Conservation (phyloP, 768 basidiomycete species). For the Lactarius akahatsu region DNA sequence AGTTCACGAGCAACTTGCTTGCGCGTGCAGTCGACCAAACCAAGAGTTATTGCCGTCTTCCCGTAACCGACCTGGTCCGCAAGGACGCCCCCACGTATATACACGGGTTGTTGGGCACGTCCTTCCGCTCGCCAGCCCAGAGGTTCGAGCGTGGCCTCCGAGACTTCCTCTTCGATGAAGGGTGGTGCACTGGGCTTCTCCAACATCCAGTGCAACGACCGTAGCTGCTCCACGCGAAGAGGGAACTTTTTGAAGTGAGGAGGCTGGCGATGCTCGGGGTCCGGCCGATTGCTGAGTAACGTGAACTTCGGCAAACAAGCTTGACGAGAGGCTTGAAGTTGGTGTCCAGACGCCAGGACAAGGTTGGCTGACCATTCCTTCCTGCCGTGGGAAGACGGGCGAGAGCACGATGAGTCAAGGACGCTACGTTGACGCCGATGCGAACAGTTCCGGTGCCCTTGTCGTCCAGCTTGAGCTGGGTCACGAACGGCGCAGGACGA, state of each 20-base stretch:
- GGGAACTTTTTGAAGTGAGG: constrained; percentile 65
- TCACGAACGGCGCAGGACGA: constrained; percentile 83
- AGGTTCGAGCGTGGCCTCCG: constrained; percentile 82
- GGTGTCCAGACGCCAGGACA: constrained; percentile 84
- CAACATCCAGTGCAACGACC: constrained; percentile 93
- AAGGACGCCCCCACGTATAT: constrained; percentile 83
- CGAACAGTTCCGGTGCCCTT: constrained; percentile 67
- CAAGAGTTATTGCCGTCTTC: constrained; percentile 93
- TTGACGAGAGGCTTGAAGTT: constrained; percentile 67
- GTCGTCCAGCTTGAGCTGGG: constrained; percentile 70
- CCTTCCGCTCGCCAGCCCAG: constrained; percentile 96
- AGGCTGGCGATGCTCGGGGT: constrained; percentile 71
- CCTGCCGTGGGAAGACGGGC: constrained; percentile 64
- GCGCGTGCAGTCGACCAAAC: constrained; percentile 73
- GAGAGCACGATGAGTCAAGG: constrained; percentile 82
- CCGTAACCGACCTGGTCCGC: constrained; percentile 98
- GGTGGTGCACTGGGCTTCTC: constrained; percentile 58
- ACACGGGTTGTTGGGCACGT: constrained; percentile 73
- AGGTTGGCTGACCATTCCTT: constrained; percentile 44
- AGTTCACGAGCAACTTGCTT: constrained; percentile 60
- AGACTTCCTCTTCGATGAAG: constrained; percentile 92
- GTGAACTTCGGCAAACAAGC: constrained; percentile 61
- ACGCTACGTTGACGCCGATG: constrained; percentile 85
- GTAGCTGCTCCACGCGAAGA: constrained; percentile 82
- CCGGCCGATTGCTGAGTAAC: constrained; percentile 72